phyloP scores from a whole-genome alignment of 192 early-diverging fungal species.

The Coemansia sp. region DNA sequence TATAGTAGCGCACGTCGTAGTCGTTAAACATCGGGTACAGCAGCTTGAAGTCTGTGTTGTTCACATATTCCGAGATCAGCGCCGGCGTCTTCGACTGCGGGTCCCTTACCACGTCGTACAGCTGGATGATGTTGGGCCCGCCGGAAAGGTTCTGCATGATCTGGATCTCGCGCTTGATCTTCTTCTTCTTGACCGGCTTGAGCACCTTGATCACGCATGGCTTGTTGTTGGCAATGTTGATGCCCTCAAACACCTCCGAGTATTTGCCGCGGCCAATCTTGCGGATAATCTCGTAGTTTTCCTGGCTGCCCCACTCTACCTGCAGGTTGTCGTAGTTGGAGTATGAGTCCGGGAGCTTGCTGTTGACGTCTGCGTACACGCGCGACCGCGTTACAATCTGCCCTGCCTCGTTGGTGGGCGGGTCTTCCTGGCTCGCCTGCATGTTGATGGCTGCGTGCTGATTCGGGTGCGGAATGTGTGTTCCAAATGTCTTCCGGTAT shows the following conservation, averaged over 20 bases:
- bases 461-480: constrained; percentile 7
- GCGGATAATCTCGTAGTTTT: constrained; percentile 96
- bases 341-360: constrained; percentile 77
- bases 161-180: constrained; percentile 99
- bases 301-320: constrained; percentile 89
- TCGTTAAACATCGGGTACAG: constrained; percentile 94
- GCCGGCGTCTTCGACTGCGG: constrained; percentile 96
- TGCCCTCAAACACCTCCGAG: constrained; percentile 99
- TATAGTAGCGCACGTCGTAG: constrained; percentile 95
- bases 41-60: constrained; percentile 97
- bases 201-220: constrained; percentile 99
- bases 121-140: constrained; percentile 87
- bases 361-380: constrained; percentile 88
- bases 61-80: constrained; percentile 94
- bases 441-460: constrained; percentile 14
- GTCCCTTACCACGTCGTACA: constrained; percentile 94
- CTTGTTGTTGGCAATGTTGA: constrained; percentile 78
- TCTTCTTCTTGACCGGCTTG: constrained; percentile 99
- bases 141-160: constrained; percentile 97
- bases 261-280: constrained; percentile 99
- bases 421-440: constrained; percentile 29
- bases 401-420: constrained; percentile 29
- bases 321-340: constrained; percentile 97
- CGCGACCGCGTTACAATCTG: constrained; percentile 63
- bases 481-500: constrained; percentile 27